A percentile compares a stretch with the other conserved stretches of the same genome.
phyloP scores from a whole-genome alignment of 805 yeast genomes.

The Saccharomycopsis sp. region DNA sequence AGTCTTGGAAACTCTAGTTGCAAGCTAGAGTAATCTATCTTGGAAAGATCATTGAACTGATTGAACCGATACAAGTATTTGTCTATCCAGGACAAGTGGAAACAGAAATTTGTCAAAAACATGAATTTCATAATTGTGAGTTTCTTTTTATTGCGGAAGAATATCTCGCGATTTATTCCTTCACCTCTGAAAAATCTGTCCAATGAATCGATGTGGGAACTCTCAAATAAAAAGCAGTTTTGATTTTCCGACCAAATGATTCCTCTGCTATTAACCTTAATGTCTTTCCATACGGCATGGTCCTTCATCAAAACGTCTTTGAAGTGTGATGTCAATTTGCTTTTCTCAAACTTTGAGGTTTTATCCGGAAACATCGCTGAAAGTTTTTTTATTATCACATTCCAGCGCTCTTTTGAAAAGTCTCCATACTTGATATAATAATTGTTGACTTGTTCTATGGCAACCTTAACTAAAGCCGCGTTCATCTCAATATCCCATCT shows the following conservation, averaged over 20 bases:
- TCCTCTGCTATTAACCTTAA: conserved; percentile 11
- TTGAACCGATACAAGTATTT: conserved; percentile 11
- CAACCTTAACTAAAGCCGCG: conserved; percentile 12
- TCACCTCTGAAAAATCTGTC: conserved; percentile 7
- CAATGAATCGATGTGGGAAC: conserved; percentile 2
- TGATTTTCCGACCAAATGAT: conserved; percentile 10
- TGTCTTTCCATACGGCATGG: conserved; percentile 17
- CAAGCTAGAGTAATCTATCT: conserved; percentile 4
- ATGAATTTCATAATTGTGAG: conserved; percentile 15
- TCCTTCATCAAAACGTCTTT: conserved; percentile 14
- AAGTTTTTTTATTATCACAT: conserved; percentile 5
- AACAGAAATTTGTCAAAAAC: conserved; percentile 16
- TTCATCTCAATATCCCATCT: conserved; percentile 16
- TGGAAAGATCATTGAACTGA: neutral
- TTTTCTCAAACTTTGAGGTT: conserved; percentile 11
- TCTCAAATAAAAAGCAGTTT: conserved; percentile 7
- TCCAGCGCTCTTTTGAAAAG: conserved; percentile 9
- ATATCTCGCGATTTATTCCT: conserved; percentile 6
- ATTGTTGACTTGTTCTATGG: conserved; percentile 13
- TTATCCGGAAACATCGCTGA: conserved; percentile 7
- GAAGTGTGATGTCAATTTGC: conserved; percentile 10
- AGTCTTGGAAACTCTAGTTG: conserved; percentile 5
- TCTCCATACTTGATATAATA: conserved; percentile 11
- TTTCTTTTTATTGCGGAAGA: conserved; percentile 8
- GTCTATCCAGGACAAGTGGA: conserved; percentile 13